A percentile compares a stretch with the other conserved stretches of the same genome.
Conservation (phyloP, 1,284 basidiomycete species). For the Trichosporon asahii region DNA sequence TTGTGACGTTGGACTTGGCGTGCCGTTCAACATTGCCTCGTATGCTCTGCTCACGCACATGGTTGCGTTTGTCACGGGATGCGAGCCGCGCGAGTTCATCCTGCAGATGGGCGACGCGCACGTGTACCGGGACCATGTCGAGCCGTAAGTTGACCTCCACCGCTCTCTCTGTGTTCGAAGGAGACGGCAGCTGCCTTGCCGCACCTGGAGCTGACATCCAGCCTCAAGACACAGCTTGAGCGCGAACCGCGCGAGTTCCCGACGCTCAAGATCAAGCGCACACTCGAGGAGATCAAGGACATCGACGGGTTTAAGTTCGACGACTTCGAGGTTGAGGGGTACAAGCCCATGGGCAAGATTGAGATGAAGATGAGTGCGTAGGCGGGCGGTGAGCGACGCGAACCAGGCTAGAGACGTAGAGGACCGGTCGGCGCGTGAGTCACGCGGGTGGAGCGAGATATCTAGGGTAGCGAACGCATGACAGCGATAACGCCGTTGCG, state of each 20-base stretch:
- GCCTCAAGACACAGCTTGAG: conserved; percentile 70
- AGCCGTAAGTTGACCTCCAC: conserved; percentile 54
- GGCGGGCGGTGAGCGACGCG: too few relatives aligned
- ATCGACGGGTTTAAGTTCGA: conserved; percentile 80
- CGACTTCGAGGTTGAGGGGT: conserved; percentile 83
- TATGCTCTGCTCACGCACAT: conserved; percentile 96
- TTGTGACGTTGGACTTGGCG: conserved; percentile 91
- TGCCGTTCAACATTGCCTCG: conserved; percentile 98
- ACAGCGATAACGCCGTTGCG: background rate
- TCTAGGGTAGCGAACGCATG: background rate
- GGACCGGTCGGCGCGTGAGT: too few relatives aligned
- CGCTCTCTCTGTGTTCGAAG: too few relatives aligned
- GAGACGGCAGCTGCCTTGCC: too few relatives aligned
- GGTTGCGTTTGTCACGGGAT: conserved; percentile 86
- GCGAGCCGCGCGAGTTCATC: conserved; percentile 80
- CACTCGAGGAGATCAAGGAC: conserved; percentile 56
- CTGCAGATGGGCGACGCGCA: conserved; percentile 96
- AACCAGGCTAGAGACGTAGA: too few relatives aligned
- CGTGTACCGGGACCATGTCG: conserved; percentile 89
- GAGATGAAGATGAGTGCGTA: conserved; percentile 95
- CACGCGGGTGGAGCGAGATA: too few relatives aligned
- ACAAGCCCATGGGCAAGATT: conserved; percentile 79
- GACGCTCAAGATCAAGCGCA: conserved; percentile 67
- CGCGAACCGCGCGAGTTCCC: conserved; percentile 81
- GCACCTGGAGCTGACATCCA: background rate